These are phyloP conservation scores for Calophaca sinica DNA, from an alignment of 306 rosid genomes.

Conservation along the genomic window DNA sequence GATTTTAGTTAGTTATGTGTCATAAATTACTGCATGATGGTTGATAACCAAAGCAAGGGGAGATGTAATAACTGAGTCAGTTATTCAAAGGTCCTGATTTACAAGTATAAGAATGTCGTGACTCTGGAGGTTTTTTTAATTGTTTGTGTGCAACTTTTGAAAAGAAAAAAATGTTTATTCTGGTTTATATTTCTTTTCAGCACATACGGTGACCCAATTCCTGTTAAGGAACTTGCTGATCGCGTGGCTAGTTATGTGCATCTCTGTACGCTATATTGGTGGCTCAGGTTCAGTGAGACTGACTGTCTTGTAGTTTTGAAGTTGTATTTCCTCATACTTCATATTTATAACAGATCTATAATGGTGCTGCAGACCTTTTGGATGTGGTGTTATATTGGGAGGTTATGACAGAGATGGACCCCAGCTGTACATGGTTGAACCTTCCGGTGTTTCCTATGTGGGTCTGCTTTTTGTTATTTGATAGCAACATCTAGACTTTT, in stretches of 20 bases:
- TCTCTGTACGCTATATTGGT: conserved; percentile 96
- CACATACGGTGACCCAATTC: conserved; percentile 84
- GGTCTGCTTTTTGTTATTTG: conserved; percentile 48
- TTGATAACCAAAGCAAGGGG: conserved; percentile 8
- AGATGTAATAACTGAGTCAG: conserved; percentile 20
- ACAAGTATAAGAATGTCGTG: conserved; percentile 14
- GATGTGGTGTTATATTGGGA: conserved; percentile 96
- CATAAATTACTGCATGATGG: neutral
- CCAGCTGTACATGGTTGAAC: conserved; percentile 95
- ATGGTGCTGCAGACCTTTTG: conserved; percentile 84
- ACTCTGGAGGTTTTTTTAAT: conserved; percentile 10
- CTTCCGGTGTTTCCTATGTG: conserved; percentile 94
- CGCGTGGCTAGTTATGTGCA: conserved; percentile 99
- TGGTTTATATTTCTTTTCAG: conserved; percentile 53
- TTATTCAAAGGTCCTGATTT: conserved; percentile 13
- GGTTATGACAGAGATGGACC: conserved; percentile 99
- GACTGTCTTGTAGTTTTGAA: conserved; percentile 24
- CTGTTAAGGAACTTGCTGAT: conserved; percentile 95
- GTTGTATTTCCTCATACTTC: conserved; percentile 37
- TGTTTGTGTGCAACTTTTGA: conserved; percentile 36
- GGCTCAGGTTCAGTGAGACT: conserved; percentile 79
- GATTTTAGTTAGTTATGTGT: neutral
- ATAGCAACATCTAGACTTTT: conserved; percentile 23
- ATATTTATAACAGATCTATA: conserved; percentile 25
- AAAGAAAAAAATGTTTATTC: conserved; percentile 38